Base-by-base conservation (phyloP, 495 filamentous ascomycete species). In the Xylona heveae region DNA sequence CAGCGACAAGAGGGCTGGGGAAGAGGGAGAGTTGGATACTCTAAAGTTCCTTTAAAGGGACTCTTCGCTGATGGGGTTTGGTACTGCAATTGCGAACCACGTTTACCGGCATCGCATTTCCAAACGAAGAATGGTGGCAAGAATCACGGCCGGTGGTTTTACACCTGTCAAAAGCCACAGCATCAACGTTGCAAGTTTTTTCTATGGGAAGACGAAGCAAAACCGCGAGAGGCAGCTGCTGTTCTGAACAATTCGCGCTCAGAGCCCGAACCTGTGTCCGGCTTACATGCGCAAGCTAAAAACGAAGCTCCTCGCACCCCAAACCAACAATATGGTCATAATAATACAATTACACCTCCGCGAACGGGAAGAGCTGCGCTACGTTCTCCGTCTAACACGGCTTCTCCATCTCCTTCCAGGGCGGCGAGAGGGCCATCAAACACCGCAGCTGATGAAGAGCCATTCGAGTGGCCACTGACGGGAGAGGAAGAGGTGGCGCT, bases 91-190 rank as follows among this genome's bases (percentile, higher is more conserved):
- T 83, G 78, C 46, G 49, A 56, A 5, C 66, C 67, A 10, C 66
- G 71, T 6, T 59, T 65, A 1, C 62, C 63, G 5, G 77, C 76
- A 0, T 45, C 57, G 9, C 62, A 61, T 10, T 59, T 71, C 28
- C 58, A 68, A 38, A 66, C 66, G 4, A 77, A 66, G 44, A 83
- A 78, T 37, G 61, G 64, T n/a, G 62, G 66, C 0, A 43, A 48
- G 24, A 80, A 83, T 42, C 56, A 71, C 33, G 71, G 71, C n/a
- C 46, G 62, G 38, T 64, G 55, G 45, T 79, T 82, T 48, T 80
- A 74, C 43, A 68, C 58, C 5, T 82, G 77, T 45, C 64, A 64
- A 35, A 61, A 64, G 38, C 44, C 52, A 5, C 52, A 57, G 19
- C 41, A 50, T 1, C 41, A 41, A 15, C 52, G 55, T 23, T 84